These are phyloP conservation scores for Endotrypanum monterogeii DNA, from an alignment of 208 protist species.

Conservation along the genomic window DNA sequence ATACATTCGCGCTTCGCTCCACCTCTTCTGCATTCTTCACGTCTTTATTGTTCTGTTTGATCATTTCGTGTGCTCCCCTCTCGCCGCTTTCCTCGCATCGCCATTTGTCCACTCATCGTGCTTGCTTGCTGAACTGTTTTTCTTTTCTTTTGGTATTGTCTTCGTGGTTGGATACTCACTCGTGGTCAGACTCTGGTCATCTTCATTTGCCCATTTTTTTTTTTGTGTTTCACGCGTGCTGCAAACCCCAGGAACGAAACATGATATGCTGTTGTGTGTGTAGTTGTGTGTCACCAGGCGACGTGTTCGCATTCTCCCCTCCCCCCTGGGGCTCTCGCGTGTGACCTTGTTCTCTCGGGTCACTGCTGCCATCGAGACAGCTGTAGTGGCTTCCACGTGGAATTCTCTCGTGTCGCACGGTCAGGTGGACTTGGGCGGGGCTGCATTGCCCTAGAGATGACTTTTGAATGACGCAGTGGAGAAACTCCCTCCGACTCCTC, in stretches of 20 bases:
- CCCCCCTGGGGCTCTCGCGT: not conserved
- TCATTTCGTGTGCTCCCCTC: not conserved
- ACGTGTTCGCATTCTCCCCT: not conserved
- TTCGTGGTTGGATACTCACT: not conserved
- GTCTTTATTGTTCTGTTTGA: constrained; percentile 7
- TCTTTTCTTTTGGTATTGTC: not conserved
- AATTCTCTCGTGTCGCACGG: not conserved
- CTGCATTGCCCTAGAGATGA: not conserved
- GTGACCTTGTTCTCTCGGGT: not conserved
- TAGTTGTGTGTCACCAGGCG: not conserved
- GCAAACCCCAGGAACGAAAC: not conserved
- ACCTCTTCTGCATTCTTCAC: not conserved
- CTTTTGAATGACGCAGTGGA: not conserved
- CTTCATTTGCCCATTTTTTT: not conserved
- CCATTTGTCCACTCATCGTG: not conserved
- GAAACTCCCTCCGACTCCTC: too few relatives aligned
- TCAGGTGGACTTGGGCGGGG: not conserved
- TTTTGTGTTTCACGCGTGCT: not conserved
- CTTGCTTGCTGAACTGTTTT: not conserved
- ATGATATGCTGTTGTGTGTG: not conserved
- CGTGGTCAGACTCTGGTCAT: not conserved
- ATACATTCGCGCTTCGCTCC: not conserved
- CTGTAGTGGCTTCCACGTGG: not conserved
- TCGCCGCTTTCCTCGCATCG: not conserved
- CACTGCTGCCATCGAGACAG: not conserved